Percentiles rank a stretch among this genome's conserved stretches.
phyloP scores from a whole-genome alignment of 2,329 filamentous ascomycete genomes.

The Paecilomyces niveus region DNA sequence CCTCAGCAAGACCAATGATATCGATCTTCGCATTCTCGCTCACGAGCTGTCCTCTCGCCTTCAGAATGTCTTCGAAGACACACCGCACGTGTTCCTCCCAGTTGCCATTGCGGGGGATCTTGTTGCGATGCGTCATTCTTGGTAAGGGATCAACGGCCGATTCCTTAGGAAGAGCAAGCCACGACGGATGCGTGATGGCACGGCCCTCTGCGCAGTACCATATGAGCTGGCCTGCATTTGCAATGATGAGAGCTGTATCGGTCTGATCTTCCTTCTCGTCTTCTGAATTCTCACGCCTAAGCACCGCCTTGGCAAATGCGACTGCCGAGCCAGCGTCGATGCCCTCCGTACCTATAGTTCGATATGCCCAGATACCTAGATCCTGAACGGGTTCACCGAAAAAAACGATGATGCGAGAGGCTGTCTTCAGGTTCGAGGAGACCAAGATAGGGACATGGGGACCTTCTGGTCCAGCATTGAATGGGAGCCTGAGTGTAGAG shows the following conservation, averaged over 20 bases:
- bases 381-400: conserved; percentile 67
- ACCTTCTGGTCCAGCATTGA: conserved; percentile 38
- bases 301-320: conserved; percentile 50
- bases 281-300: conserved; percentile 27
- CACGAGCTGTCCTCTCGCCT: conserved; percentile 34
- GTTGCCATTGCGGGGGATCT: conserved; percentile 53
- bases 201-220: conserved; percentile 63
- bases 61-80: conserved; percentile 59
- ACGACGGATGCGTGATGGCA: conserved; percentile 53
- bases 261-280: conserved; percentile 10
- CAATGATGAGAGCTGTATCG: conserved; percentile 53
- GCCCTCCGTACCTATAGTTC: conserved; percentile 57
- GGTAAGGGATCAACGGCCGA: conserved; percentile 55
- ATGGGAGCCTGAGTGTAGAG: conserved; percentile 54
- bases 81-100: conserved; percentile 57
- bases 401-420: conserved; percentile 62
- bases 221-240: conserved; percentile 69
- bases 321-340: conserved; percentile 65
- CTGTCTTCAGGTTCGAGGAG: conserved; percentile 48
- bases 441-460: conserved; percentile 65
- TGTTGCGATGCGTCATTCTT: conserved; percentile 50
- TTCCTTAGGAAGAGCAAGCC: conserved; percentile 53
- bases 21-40: conserved; percentile 52
- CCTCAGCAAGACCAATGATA: conserved; percentile 64
- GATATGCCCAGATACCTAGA: conserved; percentile 66